Evolutionary conservation across 306 rosid species (phyloP).

Genomic region (Dalbergia cochinchinensis): DNA sequence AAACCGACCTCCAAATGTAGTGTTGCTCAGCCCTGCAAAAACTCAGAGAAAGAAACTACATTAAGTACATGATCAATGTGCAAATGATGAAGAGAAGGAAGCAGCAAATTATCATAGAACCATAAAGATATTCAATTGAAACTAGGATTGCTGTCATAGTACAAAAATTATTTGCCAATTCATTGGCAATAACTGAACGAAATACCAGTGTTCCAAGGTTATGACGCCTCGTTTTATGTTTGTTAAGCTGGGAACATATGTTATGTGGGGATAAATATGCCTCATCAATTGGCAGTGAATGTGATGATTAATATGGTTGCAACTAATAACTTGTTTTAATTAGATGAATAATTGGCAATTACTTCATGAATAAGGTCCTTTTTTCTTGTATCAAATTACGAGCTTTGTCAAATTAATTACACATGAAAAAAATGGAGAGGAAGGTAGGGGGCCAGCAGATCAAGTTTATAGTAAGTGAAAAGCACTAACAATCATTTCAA

Average conservation of each 20-base stretch:
- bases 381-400: conserved; percentile 1
- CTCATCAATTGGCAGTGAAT: background rate
- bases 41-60: conserved; percentile 42
- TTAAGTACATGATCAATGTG: conserved; percentile 43
- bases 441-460: background rate
- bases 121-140: conserved; percentile 9
- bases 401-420: conserved; percentile 4
- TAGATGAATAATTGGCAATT: background rate
- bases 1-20: conserved; percentile 88
- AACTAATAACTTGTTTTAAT: background rate
- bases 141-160: background rate
- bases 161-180: background rate
- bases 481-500: conserved; percentile 6
- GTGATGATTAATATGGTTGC: background rate
- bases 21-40: conserved; percentile 85
- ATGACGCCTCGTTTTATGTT: background rate
- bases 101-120: conserved; percentile 26
- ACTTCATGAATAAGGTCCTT: conserved; percentile 1
- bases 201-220: conserved; percentile 7
- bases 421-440: too few species aligned
- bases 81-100: background rate
- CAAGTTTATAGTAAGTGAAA: background rate
- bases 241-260: conserved; percentile 1
- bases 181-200: conserved; percentile 12
- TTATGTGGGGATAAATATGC: background rate